Evolutionary conservation across 2,329 filamentous ascomycete genomes (phyloP).

Genomic region (Hypoxylon sp.): DNA sequence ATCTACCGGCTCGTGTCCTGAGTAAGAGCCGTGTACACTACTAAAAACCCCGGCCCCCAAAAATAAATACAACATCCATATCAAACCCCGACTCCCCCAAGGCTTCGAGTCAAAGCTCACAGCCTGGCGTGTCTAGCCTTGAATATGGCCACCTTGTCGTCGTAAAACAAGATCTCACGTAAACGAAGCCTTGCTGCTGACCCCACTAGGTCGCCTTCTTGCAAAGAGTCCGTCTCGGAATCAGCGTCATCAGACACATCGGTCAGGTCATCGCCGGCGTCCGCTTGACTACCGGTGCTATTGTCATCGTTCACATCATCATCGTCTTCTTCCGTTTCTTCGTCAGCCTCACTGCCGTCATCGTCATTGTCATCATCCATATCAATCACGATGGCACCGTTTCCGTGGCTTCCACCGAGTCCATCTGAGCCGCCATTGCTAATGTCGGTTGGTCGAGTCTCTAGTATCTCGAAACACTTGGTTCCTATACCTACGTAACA

Average conservation of each 20-base stretch:
- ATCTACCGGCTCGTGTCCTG: conserved; percentile 28
- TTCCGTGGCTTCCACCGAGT: conserved; percentile 36
- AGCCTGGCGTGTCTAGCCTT: conserved; percentile 76
- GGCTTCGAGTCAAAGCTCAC: conserved; percentile 48
- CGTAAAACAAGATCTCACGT: conserved; percentile 86
- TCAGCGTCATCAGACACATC: conserved; percentile 66
- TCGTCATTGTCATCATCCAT: conserved; percentile 55
- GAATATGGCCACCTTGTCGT: conserved; percentile 86
- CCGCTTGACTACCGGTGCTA: conserved; percentile 64
- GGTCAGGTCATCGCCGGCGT: conserved; percentile 58
- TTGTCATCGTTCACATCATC: conserved; percentile 61
- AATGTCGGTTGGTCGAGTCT: conserved; percentile 66
- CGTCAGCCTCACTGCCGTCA: conserved; percentile 49
- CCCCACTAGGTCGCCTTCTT: conserved; percentile 61
- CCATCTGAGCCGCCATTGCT: conserved; percentile 44
- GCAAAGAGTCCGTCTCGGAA: conserved; percentile 66
- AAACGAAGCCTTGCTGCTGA: conserved; percentile 70
- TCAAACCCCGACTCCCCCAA: conserved; percentile 19
- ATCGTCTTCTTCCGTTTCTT: conserved; percentile 49
- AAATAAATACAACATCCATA: conserved; percentile 35
- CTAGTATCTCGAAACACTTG: conserved; percentile 87
- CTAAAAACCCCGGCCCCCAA: conserved; percentile 15
- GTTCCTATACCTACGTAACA: conserved; percentile 82
- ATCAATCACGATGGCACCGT: conserved; percentile 39
- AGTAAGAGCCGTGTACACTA: conserved; percentile 24